phyloP scores from a whole-genome alignment of 1,284 basidiomycete genomes.

The Ceratorhiza oryzae-sativae region DNA sequence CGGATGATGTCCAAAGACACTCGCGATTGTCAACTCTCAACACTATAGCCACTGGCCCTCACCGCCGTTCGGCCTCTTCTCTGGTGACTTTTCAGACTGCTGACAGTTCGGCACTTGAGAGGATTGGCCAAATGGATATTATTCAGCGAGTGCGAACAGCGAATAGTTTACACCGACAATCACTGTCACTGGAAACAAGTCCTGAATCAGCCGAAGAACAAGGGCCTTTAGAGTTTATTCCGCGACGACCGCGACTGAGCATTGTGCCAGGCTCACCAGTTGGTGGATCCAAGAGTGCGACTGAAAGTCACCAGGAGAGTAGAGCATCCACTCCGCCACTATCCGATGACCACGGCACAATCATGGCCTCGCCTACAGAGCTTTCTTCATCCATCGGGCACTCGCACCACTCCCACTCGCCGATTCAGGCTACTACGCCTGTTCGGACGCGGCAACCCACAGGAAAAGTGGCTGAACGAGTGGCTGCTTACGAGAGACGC shows the following conservation, averaged over 20 bases:
- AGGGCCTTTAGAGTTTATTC: slow-evolving; percentile 43
- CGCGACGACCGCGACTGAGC: slow-evolving; percentile 38
- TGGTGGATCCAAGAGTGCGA: slow-evolving; percentile 12
- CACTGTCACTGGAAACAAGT: slow-evolving; percentile 17
- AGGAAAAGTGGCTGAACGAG: slow-evolving; percentile 50
- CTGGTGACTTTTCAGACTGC: slow-evolving; percentile 63
- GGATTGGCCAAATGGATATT: slow-evolving; percentile 71
- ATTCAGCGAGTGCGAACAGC: slow-evolving; percentile 60
- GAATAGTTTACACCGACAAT: slow-evolving; percentile 45
- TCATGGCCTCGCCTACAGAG: slow-evolving; percentile 30
- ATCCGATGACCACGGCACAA: slow-evolving; percentile 32
- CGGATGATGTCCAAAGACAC: slow-evolving; percentile 47
- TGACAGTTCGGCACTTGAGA: slow-evolving; percentile 69
- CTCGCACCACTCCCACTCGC: not conserved
- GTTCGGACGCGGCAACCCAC: slow-evolving; percentile 46
- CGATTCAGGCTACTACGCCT: not conserved
- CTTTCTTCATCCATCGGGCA: slow-evolving; percentile 16
- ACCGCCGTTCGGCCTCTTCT: slow-evolving; percentile 59
- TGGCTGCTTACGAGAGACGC: slow-evolving; percentile 55
- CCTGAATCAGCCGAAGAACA: slow-evolving; percentile 21
- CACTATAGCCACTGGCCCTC: slow-evolving; percentile 1
- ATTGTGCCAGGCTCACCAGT: slow-evolving; percentile 33
- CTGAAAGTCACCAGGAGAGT: slow-evolving; percentile 17
- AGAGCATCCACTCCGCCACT: slow-evolving; percentile 20
- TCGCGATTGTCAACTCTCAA: not conserved